These are phyloP conservation scores for Oryza nivara DNA, from an alignment of 176 grass and related monocot species.

Conservation along the genomic window DNA sequence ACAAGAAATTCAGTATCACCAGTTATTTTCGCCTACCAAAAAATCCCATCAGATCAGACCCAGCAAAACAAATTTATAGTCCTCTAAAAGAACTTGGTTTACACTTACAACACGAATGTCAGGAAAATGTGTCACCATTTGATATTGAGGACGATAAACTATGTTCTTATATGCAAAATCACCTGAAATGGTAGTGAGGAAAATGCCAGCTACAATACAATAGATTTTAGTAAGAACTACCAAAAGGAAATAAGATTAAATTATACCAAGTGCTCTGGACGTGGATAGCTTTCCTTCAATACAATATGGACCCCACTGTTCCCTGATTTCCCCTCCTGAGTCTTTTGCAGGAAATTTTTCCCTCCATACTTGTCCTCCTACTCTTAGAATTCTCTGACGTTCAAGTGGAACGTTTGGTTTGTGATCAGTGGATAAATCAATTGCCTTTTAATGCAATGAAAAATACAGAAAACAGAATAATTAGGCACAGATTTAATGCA, in stretches of 20 bases:
- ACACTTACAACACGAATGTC: constrained; percentile 2
- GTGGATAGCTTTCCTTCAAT: neutral
- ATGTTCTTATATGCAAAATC: constrained; percentile 30
- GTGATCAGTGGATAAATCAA: constrained; percentile 30
- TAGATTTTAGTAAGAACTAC: neutral
- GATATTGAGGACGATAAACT: neutral
- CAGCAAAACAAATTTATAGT: neutral
- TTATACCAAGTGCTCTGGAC: constrained; percentile 35
- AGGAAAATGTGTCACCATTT: constrained; percentile 35
- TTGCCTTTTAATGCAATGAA: constrained; percentile 29
- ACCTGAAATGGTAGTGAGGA: neutral
- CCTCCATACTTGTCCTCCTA: neutral
- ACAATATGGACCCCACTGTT: neutral
- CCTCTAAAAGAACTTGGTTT: neutral
- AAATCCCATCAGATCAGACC: neutral
- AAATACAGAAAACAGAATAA: constrained; percentile 2
- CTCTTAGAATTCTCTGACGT: neutral
- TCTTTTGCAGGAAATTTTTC: too few species aligned
- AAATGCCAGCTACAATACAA: neutral
- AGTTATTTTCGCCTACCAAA: constrained; percentile 39
- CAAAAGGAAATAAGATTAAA: constrained; percentile 4
- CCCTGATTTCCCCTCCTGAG: too few species aligned
- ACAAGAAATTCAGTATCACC: constrained; percentile 46
- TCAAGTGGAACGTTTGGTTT: constrained; percentile 3
- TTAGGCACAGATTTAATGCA: neutral